These are phyloP conservation scores for Catharanthus roseus DNA, from an alignment of 257 asterid species.

Conservation along the genomic window DNA sequence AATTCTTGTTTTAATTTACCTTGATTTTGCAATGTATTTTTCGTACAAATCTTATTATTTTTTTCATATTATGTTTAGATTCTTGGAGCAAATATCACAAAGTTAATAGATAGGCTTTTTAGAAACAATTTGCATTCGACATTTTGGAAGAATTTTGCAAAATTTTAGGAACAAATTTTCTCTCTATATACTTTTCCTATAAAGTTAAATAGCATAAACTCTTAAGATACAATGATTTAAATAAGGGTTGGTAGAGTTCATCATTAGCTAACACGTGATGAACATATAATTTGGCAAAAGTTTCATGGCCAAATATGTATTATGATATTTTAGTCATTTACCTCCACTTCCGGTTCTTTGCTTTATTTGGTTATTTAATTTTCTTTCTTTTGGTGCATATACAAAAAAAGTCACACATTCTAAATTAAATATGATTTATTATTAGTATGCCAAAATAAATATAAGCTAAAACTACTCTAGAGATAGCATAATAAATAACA, in stretches of 20 bases:
- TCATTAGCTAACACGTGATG: not conserved
- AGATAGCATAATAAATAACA: too few relatives aligned
- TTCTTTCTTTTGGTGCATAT: not conserved
- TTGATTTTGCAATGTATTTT: too few relatives aligned
- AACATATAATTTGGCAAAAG: not conserved
- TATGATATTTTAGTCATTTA: not conserved
- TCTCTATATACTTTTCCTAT: not conserved
- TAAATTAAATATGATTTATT: too few relatives aligned
- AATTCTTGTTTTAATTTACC: too few relatives aligned
- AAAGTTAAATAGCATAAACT: not conserved
- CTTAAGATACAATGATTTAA: not conserved
- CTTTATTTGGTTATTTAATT: not conserved
- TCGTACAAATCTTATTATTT: not conserved
- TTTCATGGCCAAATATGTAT: not conserved
- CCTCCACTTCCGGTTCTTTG: too few relatives aligned
- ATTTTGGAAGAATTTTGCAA: not conserved
- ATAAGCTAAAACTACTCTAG: too few relatives aligned
- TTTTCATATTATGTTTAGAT: not conserved
- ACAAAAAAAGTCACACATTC: too few relatives aligned
- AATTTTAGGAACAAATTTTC: not conserved
- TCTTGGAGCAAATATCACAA: too few relatives aligned
- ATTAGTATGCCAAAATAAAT: too few relatives aligned
- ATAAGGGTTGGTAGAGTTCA: not conserved
- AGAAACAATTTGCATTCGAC: too few relatives aligned
- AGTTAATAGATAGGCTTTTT: too few relatives aligned